Conservation (phyloP, 2,329 filamentous ascomycete species). For the Penicillium expansum region DNA sequence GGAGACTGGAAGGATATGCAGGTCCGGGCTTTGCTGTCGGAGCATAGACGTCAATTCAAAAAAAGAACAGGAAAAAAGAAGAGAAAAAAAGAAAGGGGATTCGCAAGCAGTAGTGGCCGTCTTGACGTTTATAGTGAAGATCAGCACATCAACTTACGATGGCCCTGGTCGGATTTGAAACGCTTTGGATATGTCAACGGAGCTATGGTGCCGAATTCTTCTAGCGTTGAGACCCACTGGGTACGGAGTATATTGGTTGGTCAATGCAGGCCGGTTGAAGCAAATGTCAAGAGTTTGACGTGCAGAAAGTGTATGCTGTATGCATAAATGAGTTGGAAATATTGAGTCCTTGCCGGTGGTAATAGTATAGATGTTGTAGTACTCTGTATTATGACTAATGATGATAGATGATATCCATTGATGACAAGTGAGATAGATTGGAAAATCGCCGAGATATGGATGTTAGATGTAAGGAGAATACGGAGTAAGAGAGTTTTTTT, state of each 20-base stretch:
- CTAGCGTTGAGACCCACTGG: background rate
- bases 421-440: background rate
- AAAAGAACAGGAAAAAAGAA: background rate
- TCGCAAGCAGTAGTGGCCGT: background rate
- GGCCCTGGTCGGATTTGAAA: background rate
- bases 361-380: background rate
- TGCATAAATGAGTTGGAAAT: background rate
- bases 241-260: background rate
- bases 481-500: background rate
- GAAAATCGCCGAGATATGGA: background rate
- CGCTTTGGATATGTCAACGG: background rate
- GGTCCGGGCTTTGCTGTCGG: background rate
- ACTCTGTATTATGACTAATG: background rate
- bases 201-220: background rate
- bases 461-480: background rate
- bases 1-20: slow-evolving; percentile 1
- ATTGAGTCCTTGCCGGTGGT: slow-evolving; percentile 13
- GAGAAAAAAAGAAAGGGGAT: background rate
- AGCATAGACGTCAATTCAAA: background rate
- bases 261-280: background rate
- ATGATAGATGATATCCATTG: background rate
- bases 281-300: background rate
- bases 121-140: slow-evolving; percentile 1
- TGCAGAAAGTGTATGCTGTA: background rate
- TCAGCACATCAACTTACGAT: background rate